Conservation (phyloP, 345 rosid species). For the Trapa incisa region DNA sequence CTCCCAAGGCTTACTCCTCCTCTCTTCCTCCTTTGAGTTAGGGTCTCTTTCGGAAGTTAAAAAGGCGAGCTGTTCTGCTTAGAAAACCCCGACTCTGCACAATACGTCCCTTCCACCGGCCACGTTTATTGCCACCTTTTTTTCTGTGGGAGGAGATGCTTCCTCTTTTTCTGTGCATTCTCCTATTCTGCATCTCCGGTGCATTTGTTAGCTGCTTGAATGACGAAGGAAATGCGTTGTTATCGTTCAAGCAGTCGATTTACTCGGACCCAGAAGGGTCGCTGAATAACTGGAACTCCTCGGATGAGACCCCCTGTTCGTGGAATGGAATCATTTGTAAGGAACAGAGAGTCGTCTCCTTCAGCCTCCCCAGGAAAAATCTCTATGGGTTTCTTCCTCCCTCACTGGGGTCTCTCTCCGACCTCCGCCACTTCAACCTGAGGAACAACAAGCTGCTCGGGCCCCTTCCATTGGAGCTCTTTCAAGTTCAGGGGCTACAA, state of each 20-base stretch:
- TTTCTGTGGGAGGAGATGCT: slow-evolving; percentile 17
- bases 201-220: slow-evolving; percentile 27
- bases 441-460: slow-evolving; percentile 68
- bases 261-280: slow-evolving; percentile 68
- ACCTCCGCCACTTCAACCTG: slow-evolving; percentile 79
- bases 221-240: slow-evolving; percentile 62
- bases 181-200: slow-evolving; percentile 18
- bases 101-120: slow-evolving; percentile 15
- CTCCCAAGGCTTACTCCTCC: not conserved
- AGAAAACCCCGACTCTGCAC: not conserved
- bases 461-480: slow-evolving; percentile 54
- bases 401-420: slow-evolving; percentile 63
- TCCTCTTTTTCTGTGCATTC: slow-evolving; percentile 21
- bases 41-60: slow-evolving; percentile 1
- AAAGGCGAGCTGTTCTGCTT: not conserved
- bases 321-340: slow-evolving; percentile 96
- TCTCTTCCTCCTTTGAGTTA: not conserved
- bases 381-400: slow-evolving; percentile 71
- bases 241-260: slow-evolving; percentile 58
- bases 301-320: slow-evolving; percentile 55
- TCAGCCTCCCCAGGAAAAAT: slow-evolving; percentile 77
- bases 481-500: slow-evolving; percentile 64
- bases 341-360: slow-evolving; percentile 57
- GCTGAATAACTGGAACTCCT: slow-evolving; percentile 70
- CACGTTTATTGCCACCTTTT: slow-evolving; percentile 3